Base-by-base conservation (phyloP, 1,284 basidiomycete species). In the Hymenochaete sp. region DNA sequence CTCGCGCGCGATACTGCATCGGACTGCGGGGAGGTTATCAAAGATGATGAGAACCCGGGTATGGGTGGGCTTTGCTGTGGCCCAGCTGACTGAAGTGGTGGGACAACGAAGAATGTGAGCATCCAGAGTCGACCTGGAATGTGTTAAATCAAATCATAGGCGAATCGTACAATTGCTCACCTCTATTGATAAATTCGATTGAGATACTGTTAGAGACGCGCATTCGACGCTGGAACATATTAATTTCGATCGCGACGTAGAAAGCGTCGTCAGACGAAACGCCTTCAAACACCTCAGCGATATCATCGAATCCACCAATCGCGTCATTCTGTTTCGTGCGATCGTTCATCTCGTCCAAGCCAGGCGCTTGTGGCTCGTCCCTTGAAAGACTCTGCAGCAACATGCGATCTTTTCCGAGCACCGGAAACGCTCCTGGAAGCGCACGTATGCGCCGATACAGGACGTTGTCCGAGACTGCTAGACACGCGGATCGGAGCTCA, bases 221-320 rank as follows among this genome's bases (percentile, higher is more conserved):
- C 80, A 86, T 80, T 5, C 83, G 68, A 55, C 75, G 78, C 57
- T 82, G 79, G 59, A 83, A 85, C 40, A 73, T 64, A 4, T 67
- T 64, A n/a, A 84, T 65, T 16, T 66, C 65, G 45, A 82, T 67
- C 16, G 66, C 57, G 2, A 67, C 74, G 0, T 67, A 67, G 52
- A 86, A 84, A 3, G 71, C 68, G 0, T 21, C 37, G 11, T 7
- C 8, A 14, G 6, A 22, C 37, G 22, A 7, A 62, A 58, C 3
- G 72, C 51, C 44, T 77, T 71, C 27, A 67, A 65, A 13, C 81
- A 70, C 3, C 58, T 60, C 42, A n/a, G 39, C 42, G 2, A 49
- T 37, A 31, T 35, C 40, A 7, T 31, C 35, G 14, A 41, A 44
- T n/a, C 16, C 14, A 21, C 28, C 35, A 14, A 37, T 26, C n/a